Conservation (phyloP, 768 basidiomycete species). For the Hericium erinaceus region DNA sequence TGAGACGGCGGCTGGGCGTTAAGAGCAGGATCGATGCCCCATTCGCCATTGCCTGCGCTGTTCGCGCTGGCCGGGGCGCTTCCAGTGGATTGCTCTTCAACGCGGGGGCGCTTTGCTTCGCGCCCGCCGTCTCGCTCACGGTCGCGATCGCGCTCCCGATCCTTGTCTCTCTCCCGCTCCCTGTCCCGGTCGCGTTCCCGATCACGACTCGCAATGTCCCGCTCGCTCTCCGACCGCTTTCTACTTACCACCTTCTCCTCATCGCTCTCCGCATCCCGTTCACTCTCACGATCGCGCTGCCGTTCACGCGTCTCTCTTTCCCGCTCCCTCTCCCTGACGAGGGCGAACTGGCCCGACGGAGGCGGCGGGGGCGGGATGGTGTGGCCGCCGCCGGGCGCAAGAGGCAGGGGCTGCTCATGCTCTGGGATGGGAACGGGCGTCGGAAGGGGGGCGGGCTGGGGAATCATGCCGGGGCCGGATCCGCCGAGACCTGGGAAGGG, state of each 20-base stretch:
- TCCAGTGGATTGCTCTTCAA: slow-evolving; percentile 8
- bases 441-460: background rate
- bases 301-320: background rate
- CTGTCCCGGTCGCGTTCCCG: slow-evolving; percentile 13
- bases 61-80: slow-evolving; percentile 3
- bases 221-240: slow-evolving; percentile 12
- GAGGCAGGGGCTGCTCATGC: slow-evolving; percentile 1
- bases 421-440: slow-evolving; percentile 9
- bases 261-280: slow-evolving; percentile 2
- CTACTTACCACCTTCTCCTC: slow-evolving; percentile 4
- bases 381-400: slow-evolving; percentile 2
- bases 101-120: slow-evolving; percentile 10
- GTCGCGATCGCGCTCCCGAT: slow-evolving; percentile 9
- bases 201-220: slow-evolving; percentile 8
- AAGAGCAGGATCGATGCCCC: slow-evolving; percentile 12
- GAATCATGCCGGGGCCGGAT: slow-evolving; percentile 2
- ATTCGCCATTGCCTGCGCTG: slow-evolving; percentile 9
- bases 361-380: background rate
- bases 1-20: slow-evolving; percentile 3
- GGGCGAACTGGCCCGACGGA: background rate
- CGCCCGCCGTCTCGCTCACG: slow-evolving; percentile 12
- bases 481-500: slow-evolving; percentile 8
- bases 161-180: background rate
- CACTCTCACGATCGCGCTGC: slow-evolving; percentile 4
- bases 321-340: background rate